A percentile compares a stretch with the other conserved stretches of the same genome.
These are phyloP conservation scores for Talaromyces thailandensis DNA, from an alignment of 495 filamentous ascomycete species.

Conservation along the genomic window DNA sequence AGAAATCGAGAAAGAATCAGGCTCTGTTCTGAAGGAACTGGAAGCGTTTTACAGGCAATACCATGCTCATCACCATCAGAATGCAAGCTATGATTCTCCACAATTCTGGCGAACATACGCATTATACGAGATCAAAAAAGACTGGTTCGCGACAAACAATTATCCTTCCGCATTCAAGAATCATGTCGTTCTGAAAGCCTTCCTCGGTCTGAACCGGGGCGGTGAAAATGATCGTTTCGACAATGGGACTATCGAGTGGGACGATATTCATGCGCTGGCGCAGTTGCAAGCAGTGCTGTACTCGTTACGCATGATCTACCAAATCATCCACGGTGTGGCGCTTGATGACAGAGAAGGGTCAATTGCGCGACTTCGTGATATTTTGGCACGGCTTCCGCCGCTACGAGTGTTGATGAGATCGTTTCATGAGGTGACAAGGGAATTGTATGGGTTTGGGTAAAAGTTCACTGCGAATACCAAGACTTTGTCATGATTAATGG, in stretches of 20 bases:
- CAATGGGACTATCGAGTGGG: conserved; percentile 35
- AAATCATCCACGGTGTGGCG: conserved; percentile 32
- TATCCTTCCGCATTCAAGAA: conserved; percentile 17
- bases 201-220: background rate
- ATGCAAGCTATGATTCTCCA: background rate
- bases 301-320: conserved; percentile 55
- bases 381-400: conserved; percentile 21
- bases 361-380: background rate
- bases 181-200: conserved; percentile 9
- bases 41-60: conserved; percentile 11
- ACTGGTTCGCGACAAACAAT: conserved; percentile 5
- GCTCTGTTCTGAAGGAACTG: conserved; percentile 12
- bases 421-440: conserved; percentile 11
- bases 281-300: conserved; percentile 56
- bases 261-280: conserved; percentile 52
- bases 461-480: background rate
- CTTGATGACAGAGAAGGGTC: background rate
- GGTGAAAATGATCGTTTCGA: background rate
- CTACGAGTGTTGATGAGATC: conserved; percentile 24
- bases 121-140: conserved; percentile 21
- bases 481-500: background rate
- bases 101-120: conserved; percentile 30
- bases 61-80: background rate
- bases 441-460: conserved; percentile 9
- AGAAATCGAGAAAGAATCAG: conserved; percentile 10